phyloP scores from a whole-genome alignment of 257 asterid species.

The Gentiana straminea region DNA sequence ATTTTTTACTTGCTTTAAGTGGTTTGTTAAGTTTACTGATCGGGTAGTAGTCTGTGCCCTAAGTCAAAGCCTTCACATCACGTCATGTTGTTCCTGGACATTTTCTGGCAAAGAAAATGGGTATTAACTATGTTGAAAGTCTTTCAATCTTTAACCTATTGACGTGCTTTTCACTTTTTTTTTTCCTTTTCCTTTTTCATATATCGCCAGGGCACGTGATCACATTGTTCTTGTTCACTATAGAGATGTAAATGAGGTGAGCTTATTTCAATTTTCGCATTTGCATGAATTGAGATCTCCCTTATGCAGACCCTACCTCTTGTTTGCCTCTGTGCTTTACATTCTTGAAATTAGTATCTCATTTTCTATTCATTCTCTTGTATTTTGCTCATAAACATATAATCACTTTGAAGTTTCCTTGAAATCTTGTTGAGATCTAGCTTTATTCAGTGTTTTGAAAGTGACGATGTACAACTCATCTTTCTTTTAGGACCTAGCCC shows the following conservation, averaged over 20 bases:
- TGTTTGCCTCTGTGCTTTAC: not conserved
- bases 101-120: too few species aligned
- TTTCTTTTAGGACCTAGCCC: too few species aligned
- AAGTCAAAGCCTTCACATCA: too few species aligned
- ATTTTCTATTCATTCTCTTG: not conserved
- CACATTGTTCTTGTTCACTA: constrained; percentile 98
- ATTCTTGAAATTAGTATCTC: not conserved
- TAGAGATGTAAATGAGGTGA: constrained; percentile 79
- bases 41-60: constrained; percentile 1
- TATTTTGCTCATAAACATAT: not conserved
- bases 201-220: constrained; percentile 58
- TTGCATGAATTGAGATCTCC: not conserved
- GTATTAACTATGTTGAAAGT: too few species aligned
- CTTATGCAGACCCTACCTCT: not conserved
- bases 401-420: too few species aligned
- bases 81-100: too few species aligned
- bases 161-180: constrained; percentile 2
- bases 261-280: constrained; percentile 11
- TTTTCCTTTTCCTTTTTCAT: constrained; percentile 7
- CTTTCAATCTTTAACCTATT: not conserved
- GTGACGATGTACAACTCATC: too few species aligned
- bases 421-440: too few species aligned
- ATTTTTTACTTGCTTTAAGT: constrained; percentile 22
- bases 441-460: too few species aligned
- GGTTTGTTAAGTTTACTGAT: constrained; percentile 4